A percentile compares a stretch with the other conserved stretches of the same genome.
phyloP scores from a whole-genome alignment of 352 stramenopile species.

The Globisporangium mamillatum region DNA sequence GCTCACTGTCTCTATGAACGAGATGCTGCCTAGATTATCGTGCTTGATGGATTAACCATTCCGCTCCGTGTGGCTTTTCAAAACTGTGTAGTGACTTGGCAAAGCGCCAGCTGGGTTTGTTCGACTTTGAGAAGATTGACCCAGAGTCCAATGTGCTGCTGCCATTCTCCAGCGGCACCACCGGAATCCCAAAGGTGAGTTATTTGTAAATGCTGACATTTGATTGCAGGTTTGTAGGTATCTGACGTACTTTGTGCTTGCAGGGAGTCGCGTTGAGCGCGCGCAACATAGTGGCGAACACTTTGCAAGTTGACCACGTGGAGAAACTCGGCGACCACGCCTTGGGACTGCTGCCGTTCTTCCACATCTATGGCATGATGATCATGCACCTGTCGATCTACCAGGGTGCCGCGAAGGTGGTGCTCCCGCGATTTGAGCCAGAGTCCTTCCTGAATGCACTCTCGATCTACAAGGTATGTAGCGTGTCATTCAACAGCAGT shows the following conservation, averaged over 20 bases:
- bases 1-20: background rate
- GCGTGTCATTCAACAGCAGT: background rate
- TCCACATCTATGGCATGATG: constrained; percentile 93
- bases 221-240: background rate
- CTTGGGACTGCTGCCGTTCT: constrained; percentile 89
- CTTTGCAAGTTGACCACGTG: constrained; percentile 76
- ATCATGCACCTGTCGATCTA: constrained; percentile 81
- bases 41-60: background rate
- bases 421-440: constrained; percentile 89
- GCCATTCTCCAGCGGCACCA: constrained; percentile 94
- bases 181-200: constrained; percentile 75
- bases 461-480: constrained; percentile 46
- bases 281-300: constrained; percentile 88
- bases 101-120: constrained; percentile 37
- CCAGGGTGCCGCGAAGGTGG: constrained; percentile 78
- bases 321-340: constrained; percentile 54
- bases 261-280: constrained; percentile 67
- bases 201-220: background rate
- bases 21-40: background rate
- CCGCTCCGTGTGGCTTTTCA: background rate
- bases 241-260: background rate
- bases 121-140: constrained; percentile 54
- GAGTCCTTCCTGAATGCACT: constrained; percentile 84
- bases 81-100: constrained; percentile 32
- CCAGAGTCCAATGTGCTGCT: constrained; percentile 54